These are phyloP conservation scores for Yamadazyma blattariae DNA, from an alignment of 1,139 yeast genomes.

Conservation along the genomic window DNA sequence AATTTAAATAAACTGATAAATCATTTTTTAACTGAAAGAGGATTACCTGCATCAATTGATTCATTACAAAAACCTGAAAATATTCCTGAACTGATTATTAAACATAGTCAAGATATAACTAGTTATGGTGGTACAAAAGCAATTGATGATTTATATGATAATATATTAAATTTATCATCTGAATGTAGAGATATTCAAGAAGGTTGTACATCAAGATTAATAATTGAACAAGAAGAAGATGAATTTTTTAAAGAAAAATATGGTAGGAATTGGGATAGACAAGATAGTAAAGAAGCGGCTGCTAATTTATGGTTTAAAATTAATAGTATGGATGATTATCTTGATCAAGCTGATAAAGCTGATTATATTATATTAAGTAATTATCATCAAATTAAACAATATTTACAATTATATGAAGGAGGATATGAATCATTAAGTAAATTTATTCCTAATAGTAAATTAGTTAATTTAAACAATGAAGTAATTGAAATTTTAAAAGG, in stretches of 20 bases:
- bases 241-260: constrained; percentile 49
- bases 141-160: constrained; percentile 43
- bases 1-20: constrained; percentile 48
- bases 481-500: constrained; percentile 35
- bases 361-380: constrained; percentile 51
- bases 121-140: constrained; percentile 50
- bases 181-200: constrained; percentile 36
- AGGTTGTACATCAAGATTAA: constrained; percentile 47
- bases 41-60: constrained; percentile 64
- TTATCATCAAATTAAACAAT: constrained; percentile 40
- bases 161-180: constrained; percentile 41
- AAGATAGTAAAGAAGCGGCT: constrained; percentile 37
- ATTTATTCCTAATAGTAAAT: constrained; percentile 50
- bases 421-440: constrained; percentile 39
- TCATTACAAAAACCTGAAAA: constrained; percentile 61
- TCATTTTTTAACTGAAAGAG: constrained; percentile 39
- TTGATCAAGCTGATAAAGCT: constrained; percentile 59
- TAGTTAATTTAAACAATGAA: constrained; percentile 38
- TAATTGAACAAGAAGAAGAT: constrained; percentile 57
- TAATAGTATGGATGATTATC: constrained; percentile 44
- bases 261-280: constrained; percentile 53
- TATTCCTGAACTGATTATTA: constrained; percentile 55
- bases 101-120: constrained; percentile 55
- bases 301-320: constrained; percentile 36
- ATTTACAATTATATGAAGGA: constrained; percentile 43